Base-by-base conservation (phyloP, 306 rosid species). In the Begonia fuchsioides region DNA sequence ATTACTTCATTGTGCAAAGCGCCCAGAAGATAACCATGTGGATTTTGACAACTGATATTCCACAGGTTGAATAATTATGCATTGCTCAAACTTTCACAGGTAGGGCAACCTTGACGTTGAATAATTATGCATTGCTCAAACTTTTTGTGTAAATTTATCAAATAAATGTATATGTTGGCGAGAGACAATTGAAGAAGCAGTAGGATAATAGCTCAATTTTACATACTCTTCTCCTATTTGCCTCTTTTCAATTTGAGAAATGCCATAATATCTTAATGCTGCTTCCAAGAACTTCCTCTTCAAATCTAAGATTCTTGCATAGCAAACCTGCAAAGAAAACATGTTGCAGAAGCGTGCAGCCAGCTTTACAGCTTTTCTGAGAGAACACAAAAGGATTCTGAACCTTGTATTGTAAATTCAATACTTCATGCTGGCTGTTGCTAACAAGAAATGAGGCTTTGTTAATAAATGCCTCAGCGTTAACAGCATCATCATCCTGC, bases 201-300 rank as follows among this genome's bases (percentile, higher is more conserved):
- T 26, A 26, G 35, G 8, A 44, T 46, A 38, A 47, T 49, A 39
- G 51, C 0, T 44, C 17, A 63, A 61, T 19, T 49, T 55, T 39
- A 73, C 98, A 54, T 90, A 90, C 98, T 85, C 86, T 1, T 90
- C 96, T 58, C 96, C 96, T 59, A 85, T 90, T 68, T 90, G 62
- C 69, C 94, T 81, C 81, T 90, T 85, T 72, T 90, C 95, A 67
- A 90, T 90, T 67, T 90, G 96, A 68, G 98, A 90, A 62, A 90
- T 85, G 65, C 68, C 87, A 68, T 90, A 90, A 61, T 85, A 85
- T 38, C 98, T 85, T 35, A 90, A 65, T 43, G 98, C 96, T 53
- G 98, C 98, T 69, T 90, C 98, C 76, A 85, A 82, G 69, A 90
- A 90, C 81, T 82, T 85, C 75, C 98, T 79, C 73, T 90, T 90